Percentiles rank a stretch among this genome's conserved stretches.
Conservation (phyloP, 371 early-diverging fungal species). For the Lichtheimia corymbifera region DNA sequence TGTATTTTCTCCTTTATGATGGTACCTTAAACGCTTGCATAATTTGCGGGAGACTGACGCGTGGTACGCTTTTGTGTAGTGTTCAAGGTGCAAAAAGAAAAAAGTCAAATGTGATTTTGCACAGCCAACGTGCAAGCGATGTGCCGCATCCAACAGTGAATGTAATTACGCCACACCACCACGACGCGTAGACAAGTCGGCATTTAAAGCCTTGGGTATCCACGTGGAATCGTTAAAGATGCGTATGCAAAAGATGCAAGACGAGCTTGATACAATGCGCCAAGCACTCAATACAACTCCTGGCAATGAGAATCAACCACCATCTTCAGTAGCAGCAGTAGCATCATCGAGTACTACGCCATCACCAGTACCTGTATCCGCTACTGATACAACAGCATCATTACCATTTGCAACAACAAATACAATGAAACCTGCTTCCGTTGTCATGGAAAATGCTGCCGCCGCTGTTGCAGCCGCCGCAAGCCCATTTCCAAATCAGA, state of each 20-base stretch:
- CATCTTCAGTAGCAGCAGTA: constrained; percentile 22
- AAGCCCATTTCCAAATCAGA: neutral
- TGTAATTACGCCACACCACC: constrained; percentile 57
- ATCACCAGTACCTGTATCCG: constrained; percentile 2
- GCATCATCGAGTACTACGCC: neutral
- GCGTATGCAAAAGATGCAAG: constrained; percentile 51
- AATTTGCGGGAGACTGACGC: neutral
- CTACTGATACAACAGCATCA: neutral
- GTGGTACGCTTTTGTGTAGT: constrained; percentile 24
- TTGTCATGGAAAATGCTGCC: neutral
- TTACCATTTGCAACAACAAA: constrained; percentile 4
- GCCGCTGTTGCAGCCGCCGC: neutral
- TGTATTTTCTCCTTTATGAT: constrained; percentile 1
- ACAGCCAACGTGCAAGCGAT: constrained; percentile 64
- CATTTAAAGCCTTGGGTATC: constrained; percentile 55
- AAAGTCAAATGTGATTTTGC: constrained; percentile 68
- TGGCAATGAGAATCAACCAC: too few relatives aligned
- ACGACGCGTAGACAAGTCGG: constrained; percentile 58
- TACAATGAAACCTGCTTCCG: neutral
- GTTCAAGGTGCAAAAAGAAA: constrained; percentile 63
- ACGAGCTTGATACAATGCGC: constrained; percentile 47
- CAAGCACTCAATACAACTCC: too few relatives aligned
- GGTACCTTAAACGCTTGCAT: neutral
- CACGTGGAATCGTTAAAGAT: constrained; percentile 53
- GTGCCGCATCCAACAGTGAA: constrained; percentile 50